These are phyloP conservation scores for Pyronema omphalodes DNA, from an alignment of 495 filamentous ascomycete genomes.

Conservation along the genomic window DNA sequence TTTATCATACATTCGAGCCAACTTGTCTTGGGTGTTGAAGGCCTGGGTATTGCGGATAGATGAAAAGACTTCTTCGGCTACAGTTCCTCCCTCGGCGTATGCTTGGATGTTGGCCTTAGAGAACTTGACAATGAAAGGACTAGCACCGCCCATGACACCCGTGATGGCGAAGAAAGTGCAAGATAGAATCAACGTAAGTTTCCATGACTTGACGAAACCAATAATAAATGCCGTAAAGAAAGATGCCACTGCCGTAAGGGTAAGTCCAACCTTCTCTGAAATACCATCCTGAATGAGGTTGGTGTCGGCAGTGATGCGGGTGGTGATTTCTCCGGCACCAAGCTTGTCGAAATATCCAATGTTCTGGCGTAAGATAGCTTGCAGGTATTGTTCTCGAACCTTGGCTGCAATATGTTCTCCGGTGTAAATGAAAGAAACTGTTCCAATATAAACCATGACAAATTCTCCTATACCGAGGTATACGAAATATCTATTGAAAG, in stretches of 20 bases:
- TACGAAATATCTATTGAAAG: conserved; percentile 46
- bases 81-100: conserved; percentile 66
- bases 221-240: conserved; percentile 82
- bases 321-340: conserved; percentile 82
- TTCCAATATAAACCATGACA: conserved; percentile 58
- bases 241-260: conserved; percentile 52
- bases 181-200: conserved; percentile 60
- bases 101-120: conserved; percentile 57
- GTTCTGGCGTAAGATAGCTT: conserved; percentile 72
- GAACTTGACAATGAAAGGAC: conserved; percentile 57
- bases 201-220: conserved; percentile 71
- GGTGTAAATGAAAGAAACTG: conserved; percentile 81
- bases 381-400: conserved; percentile 67
- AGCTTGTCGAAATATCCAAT: conserved; percentile 85
- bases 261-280: conserved; percentile 69
- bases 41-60: conserved; percentile 86
- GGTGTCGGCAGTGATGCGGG: conserved; percentile 77
- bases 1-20: conserved; percentile 64
- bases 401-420: conserved; percentile 77
- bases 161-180: conserved; percentile 59
- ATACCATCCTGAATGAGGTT: conserved; percentile 78
- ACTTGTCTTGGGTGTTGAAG: conserved; percentile 77
- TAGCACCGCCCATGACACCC: conserved; percentile 53
- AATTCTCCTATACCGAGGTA: conserved; percentile 83
- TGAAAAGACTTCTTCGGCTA: conserved; percentile 89